Conservation (phyloP, 2,329 filamentous ascomycete genomes). For the Epichloe gansuensis region DNA sequence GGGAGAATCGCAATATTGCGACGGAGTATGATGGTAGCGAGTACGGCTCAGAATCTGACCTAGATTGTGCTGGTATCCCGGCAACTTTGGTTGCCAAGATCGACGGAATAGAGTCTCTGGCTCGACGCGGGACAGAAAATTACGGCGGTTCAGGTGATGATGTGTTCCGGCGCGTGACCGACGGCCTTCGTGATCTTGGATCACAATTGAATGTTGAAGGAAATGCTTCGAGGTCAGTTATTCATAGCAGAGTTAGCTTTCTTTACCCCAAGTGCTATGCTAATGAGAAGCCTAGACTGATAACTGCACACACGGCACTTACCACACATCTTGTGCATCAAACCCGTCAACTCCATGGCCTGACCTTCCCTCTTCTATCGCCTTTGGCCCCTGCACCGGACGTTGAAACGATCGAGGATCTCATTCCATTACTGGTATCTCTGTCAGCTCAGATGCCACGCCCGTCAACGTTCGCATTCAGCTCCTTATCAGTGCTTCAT, state of each 20-base stretch:
- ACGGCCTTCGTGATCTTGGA: slow-evolving; percentile 57
- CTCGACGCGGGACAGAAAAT: slow-evolving; percentile 50
- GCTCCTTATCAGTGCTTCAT: slow-evolving; percentile 56
- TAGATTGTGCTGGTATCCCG: slow-evolving; percentile 56
- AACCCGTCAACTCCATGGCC: slow-evolving; percentile 59
- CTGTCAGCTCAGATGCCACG: slow-evolving; percentile 56
- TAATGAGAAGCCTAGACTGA: slow-evolving; percentile 38
- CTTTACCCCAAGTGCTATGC: neutral
- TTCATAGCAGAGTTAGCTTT: neutral
- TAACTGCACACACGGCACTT: slow-evolving; percentile 62
- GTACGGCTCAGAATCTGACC: slow-evolving; percentile 59
- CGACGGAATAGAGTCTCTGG: slow-evolving; percentile 58
- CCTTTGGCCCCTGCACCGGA: slow-evolving; percentile 52
- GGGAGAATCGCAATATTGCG: slow-evolving; percentile 36
- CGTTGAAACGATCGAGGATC: slow-evolving; percentile 50
- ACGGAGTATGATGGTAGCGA: slow-evolving; percentile 61
- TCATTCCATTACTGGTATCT: slow-evolving; percentile 54
- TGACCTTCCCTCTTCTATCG: slow-evolving; percentile 58
- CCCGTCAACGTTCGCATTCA: slow-evolving; percentile 47
- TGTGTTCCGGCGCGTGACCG: slow-evolving; percentile 55
- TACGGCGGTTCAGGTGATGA: slow-evolving; percentile 52
- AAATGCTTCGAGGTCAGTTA: slow-evolving; percentile 51
- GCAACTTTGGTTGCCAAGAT: slow-evolving; percentile 55
- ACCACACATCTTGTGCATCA: slow-evolving; percentile 65
- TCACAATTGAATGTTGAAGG: slow-evolving; percentile 61